Evolutionary conservation across 176 grass and related monocot species (phyloP).

Genomic region (Canna indica): DNA sequence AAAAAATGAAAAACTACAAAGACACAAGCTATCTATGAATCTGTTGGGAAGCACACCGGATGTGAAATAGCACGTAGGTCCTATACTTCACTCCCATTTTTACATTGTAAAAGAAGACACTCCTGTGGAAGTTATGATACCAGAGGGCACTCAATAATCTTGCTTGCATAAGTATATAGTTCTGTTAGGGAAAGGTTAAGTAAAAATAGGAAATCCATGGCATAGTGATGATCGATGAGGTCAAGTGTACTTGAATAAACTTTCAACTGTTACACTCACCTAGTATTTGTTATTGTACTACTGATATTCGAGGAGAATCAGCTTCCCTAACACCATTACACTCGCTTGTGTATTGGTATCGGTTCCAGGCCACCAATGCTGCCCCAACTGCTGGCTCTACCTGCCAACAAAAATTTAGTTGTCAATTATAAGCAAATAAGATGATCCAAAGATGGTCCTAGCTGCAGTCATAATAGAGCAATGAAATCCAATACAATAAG

Average conservation of each 20-base stretch:
- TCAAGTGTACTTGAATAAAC: background rate
- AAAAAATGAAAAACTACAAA: background rate
- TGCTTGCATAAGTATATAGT: too few relatives aligned
- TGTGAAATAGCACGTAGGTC: background rate
- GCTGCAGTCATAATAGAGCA: background rate
- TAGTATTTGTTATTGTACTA: background rate
- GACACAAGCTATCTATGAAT: background rate
- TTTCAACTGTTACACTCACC: background rate
- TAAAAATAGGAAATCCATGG: background rate
- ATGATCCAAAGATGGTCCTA: background rate
- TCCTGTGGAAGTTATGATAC: background rate
- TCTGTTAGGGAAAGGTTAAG: background rate
- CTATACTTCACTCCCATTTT: background rate
- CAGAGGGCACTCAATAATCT: background rate
- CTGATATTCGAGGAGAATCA: conserved; percentile 5
- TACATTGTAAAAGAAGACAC: background rate
- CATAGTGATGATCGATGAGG: background rate
- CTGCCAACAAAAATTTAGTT: conserved; percentile 14
- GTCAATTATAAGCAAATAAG: background rate
- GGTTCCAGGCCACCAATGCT: conserved; percentile 63
- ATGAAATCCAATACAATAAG: background rate
- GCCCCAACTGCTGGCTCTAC: conserved; percentile 87
- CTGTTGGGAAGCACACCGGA: background rate
- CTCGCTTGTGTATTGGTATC: conserved; percentile 33
- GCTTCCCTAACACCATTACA: conserved; percentile 39